Percentiles rank a stretch among this genome's conserved stretches.
Evolutionary conservation across 2,329 filamentous ascomycete species (phyloP).

Genomic region (Mycosphaerella sp.): DNA sequence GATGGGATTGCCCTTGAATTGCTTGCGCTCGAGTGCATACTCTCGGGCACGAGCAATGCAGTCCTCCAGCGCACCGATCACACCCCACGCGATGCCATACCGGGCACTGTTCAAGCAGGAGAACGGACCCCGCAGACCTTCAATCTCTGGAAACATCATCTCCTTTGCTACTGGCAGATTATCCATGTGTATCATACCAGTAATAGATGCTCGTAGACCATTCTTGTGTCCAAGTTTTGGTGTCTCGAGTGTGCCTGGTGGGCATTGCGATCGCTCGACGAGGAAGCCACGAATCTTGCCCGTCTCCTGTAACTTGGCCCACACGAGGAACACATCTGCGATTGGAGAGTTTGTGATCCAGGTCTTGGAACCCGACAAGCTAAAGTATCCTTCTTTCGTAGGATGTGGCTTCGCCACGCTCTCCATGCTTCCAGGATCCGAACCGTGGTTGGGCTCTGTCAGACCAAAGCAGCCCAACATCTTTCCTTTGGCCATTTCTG

Average conservation of each 20-base stretch:
- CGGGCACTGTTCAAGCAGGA: constrained; percentile 89
- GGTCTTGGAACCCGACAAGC: constrained; percentile 76
- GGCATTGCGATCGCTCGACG: constrained; percentile 77
- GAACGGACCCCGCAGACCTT: constrained; percentile 84
- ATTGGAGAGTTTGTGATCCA: constrained; percentile 97
- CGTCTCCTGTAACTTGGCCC: constrained; percentile 86
- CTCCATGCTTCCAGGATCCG: constrained; percentile 88
- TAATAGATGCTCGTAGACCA: constrained; percentile 84
- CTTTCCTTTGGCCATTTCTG: constrained; percentile 74
- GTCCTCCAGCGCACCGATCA: constrained; percentile 91
- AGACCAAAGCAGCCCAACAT: constrained; percentile 80
- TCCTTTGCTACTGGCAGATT: constrained; percentile 78
- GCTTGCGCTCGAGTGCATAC: constrained; percentile 87
- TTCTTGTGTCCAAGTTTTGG: constrained; percentile 93
- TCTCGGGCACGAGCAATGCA: constrained; percentile 72
- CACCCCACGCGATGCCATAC: constrained; percentile 88
- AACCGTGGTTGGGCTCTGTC: constrained; percentile 89
- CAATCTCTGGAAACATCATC: constrained; percentile 90
- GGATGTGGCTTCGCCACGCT: constrained; percentile 78
- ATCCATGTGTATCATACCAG: constrained; percentile 96
- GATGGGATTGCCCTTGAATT: constrained; percentile 93
- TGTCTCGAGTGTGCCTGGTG: constrained; percentile 82
- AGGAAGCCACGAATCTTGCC: constrained; percentile 93
- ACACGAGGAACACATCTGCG: constrained; percentile 75
- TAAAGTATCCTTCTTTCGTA: constrained; percentile 73